phyloP scores from a whole-genome alignment of 352 stramenopile species.

The Globisporangium spinosum region DNA sequence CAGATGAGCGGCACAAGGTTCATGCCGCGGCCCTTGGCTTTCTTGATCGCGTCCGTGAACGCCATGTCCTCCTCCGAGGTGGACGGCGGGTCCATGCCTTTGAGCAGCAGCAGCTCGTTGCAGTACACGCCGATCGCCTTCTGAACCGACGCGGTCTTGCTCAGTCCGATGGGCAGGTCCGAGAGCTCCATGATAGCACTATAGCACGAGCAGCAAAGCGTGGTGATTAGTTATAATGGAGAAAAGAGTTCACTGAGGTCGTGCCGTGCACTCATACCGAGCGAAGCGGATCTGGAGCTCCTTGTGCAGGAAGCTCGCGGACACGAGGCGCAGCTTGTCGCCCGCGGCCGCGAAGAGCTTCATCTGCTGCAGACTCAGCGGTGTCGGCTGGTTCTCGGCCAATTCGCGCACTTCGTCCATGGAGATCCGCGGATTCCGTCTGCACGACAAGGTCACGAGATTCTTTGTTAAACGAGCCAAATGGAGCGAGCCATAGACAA shows the following conservation, averaged over 20 bases:
- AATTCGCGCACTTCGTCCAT: constrained; percentile 69
- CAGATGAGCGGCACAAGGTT: constrained; percentile 83
- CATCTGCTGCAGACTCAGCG: constrained; percentile 81
- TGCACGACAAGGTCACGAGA: not conserved
- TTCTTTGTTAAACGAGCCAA: not conserved
- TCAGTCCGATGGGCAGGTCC: constrained; percentile 66
- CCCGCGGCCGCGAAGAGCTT: constrained; percentile 63
- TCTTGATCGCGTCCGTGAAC: constrained; percentile 59
- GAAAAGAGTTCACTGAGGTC: not conserved
- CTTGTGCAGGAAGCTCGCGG: constrained; percentile 69
- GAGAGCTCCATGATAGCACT: constrained; percentile 73
- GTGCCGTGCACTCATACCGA: constrained; percentile 22
- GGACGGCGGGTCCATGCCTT: constrained; percentile 33
- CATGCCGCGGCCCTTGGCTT: constrained; percentile 49
- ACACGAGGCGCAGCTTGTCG: constrained; percentile 57
- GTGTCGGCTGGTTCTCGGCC: constrained; percentile 47
- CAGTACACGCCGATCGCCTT: constrained; percentile 64
- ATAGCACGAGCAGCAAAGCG: not conserved
- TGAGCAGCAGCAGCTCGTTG: constrained; percentile 50
- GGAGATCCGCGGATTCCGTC: constrained; percentile 26
- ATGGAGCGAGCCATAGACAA: not conserved
- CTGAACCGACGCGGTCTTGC: constrained; percentile 53
- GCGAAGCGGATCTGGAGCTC: constrained; percentile 79
- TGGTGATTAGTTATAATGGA: not conserved
- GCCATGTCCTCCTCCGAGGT: constrained; percentile 51